Evolutionary conservation across 2,329 filamentous ascomycete species (phyloP), one percentile per base, ranked within the genome.

Genomic region (Colletotrichum aenigma): DNA sequence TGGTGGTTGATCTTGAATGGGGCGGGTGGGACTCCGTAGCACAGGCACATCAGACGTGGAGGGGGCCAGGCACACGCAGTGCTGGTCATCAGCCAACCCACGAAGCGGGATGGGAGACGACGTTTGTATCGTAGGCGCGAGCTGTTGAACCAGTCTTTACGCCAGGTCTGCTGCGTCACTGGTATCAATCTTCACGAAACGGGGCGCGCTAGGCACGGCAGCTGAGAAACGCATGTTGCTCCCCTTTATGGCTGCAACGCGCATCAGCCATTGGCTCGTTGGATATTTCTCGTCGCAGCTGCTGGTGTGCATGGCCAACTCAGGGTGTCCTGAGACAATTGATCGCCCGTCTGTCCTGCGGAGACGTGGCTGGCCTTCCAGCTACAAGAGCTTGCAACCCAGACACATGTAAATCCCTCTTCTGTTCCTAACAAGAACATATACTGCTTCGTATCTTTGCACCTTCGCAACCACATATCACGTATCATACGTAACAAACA

Each of bases 401-500:
- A 43, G 65, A 28, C 43, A 30, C 30, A 32, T 62, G 56, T 62
- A 24, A 62, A 68, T 71, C n/a, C 52, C 36, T 68, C 64, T 48
- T 64, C 55, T 55, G 18, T 24, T 61, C 61, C 30, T 66, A 26
- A 34, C 56, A 28, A 61, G n/a, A 30, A 65, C 26, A 38, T 43
- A 18, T 52, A 21, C 43, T 52, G 12, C 43, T 36, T 61, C 67
- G 60, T 36, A 6, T 21, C 26, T 15, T 26, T 18, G 28, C 26
- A 58, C 38, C 28, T 38, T 52, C 34, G 16, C 24, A 43, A 8
- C n/a, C 58, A 62, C 16, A 18, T 34, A 61, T 34, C 58, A 30
- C 26, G 18, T n/a, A 38, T 24, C 34, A 36, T 8, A 43, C 24
- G 16, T 36, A 10, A 21, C 64, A 52, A 76, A 24, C 66, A 87